Percentiles rank a stretch among this genome's conserved stretches.
phyloP scores from a whole-genome alignment of 1,284 basidiomycete species.

The Papiliotrema terrestris region DNA sequence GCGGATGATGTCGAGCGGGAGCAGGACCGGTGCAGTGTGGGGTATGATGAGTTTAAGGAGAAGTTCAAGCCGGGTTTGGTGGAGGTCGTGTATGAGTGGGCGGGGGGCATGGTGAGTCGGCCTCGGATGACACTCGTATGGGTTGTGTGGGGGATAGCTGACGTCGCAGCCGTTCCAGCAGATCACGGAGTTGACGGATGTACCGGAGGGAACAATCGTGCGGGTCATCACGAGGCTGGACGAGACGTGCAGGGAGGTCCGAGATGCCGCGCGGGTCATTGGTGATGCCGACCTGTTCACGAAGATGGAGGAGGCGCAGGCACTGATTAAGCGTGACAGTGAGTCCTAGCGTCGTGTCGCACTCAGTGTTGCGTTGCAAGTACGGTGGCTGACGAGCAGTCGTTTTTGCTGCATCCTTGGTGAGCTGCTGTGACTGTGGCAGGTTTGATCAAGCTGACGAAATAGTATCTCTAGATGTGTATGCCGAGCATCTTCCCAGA shows the following conservation, averaged over 20 bases:
- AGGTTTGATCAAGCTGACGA: too few species aligned
- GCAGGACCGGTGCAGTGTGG: constrained; percentile 74
- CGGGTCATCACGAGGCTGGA: constrained; percentile 93
- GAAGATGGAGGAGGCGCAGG: constrained; percentile 96
- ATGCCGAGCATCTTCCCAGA: too few species aligned
- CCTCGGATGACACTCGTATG: not conserved
- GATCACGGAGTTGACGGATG: constrained; percentile 88
- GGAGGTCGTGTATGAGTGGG: constrained; percentile 98
- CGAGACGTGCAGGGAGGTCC: constrained; percentile 93
- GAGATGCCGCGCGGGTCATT: constrained; percentile 95
- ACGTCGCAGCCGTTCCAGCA: constrained; percentile 79
- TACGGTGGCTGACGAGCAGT: constrained; percentile 15
- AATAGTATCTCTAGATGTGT: too few species aligned
- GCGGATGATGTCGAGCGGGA: constrained; percentile 77
- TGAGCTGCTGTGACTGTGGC: not conserved
- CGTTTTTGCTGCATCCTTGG: constrained; percentile 20
- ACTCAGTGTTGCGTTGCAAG: not conserved
- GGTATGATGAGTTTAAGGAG: constrained; percentile 68
- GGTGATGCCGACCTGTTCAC: constrained; percentile 92
- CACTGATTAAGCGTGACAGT: constrained; percentile 92
- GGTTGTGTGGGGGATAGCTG: not conserved
- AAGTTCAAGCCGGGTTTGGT: constrained; percentile 82
- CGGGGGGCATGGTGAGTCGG: constrained; percentile 83
- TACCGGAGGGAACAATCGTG: constrained; percentile 95
- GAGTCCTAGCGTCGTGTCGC: too few species aligned